A percentile compares a stretch with the other conserved stretches of the same genome.
These are phyloP conservation scores for Hymenoscyphus repandus DNA, from an alignment of 2,329 filamentous ascomycete species.

Conservation along the genomic window DNA sequence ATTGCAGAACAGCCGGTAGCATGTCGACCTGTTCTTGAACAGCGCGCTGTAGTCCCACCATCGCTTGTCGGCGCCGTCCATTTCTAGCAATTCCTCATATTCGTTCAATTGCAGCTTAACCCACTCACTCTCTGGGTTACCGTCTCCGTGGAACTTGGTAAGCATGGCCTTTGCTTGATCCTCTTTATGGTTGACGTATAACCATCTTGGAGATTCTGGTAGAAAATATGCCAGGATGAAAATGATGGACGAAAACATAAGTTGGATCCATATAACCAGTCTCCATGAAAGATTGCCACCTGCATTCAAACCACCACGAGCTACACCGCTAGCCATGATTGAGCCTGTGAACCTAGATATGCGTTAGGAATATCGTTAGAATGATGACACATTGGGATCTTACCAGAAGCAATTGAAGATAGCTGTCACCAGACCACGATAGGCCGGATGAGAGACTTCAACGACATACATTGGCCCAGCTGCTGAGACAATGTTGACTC, in stretches of 20 bases:
- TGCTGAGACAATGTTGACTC: slow-evolving; percentile 41
- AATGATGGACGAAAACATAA: slow-evolving; percentile 41
- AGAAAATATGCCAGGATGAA: slow-evolving; percentile 46
- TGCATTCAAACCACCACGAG: slow-evolving; percentile 45
- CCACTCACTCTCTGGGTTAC: slow-evolving; percentile 42
- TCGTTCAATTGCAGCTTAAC: slow-evolving; percentile 45
- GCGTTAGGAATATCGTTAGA: slow-evolving; percentile 29
- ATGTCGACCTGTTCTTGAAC: slow-evolving; percentile 43
- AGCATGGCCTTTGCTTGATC: slow-evolving; percentile 49
- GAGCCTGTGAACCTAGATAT: slow-evolving; percentile 41
- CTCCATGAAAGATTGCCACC: slow-evolving; percentile 41
- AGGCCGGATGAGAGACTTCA: slow-evolving; percentile 43
- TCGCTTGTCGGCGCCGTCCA: slow-evolving; percentile 46
- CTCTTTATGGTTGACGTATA: slow-evolving; percentile 49
- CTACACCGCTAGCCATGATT: slow-evolving; percentile 50
- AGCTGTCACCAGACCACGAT: slow-evolving; percentile 38
- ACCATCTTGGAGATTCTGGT: slow-evolving; percentile 59
- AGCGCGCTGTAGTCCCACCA: slow-evolving; percentile 53
- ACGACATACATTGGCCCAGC: slow-evolving; percentile 44
- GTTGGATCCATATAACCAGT: slow-evolving; percentile 46
- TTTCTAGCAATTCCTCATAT: slow-evolving; percentile 44
- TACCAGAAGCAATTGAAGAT: slow-evolving; percentile 30
- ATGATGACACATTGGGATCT: background rate
- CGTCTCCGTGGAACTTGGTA: slow-evolving; percentile 50
- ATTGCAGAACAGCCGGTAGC: slow-evolving; percentile 46